Conservation (phyloP, 1,284 basidiomycete genomes). For the Sparassis latifolia region DNA sequence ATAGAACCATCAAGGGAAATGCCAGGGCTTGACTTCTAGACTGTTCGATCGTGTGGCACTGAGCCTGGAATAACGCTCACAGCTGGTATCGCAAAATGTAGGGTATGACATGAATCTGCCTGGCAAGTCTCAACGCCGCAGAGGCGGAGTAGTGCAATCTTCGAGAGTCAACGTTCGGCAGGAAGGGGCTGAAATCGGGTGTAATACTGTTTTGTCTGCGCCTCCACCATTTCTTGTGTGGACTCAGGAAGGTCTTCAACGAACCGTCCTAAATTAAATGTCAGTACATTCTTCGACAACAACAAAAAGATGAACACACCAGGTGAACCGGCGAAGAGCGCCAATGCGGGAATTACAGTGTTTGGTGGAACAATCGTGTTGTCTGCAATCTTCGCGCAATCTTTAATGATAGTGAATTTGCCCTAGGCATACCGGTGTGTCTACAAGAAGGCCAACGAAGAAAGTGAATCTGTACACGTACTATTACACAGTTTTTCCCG, state of each 20-base stretch:
- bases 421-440: conserved; percentile 47
- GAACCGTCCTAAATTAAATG: conserved; percentile 53
- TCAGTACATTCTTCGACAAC: background rate
- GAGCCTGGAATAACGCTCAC: too few relatives aligned
- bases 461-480: conserved; percentile 32
- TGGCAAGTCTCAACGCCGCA: too few relatives aligned
- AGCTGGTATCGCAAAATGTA: too few relatives aligned
- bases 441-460: background rate
- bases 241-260: conserved; percentile 86
- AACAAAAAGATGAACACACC: conserved; percentile 39
- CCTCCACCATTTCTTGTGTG: conserved; percentile 48
- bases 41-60: too few relatives aligned
- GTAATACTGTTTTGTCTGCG: conserved; percentile 68
- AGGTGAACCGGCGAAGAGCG: conserved; percentile 86
- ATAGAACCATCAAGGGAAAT: too few relatives aligned
- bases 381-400: conserved; percentile 85
- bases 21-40: too few relatives aligned
- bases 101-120: too few relatives aligned
- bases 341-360: conserved; percentile 86
- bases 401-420: conserved; percentile 95
- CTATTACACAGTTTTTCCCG: conserved; percentile 92
- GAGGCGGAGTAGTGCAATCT: too few relatives aligned
- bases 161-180: conserved; percentile 11
- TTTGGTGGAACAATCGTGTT: conserved; percentile 88
- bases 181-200: conserved; percentile 44